Evolutionary conservation across 306 rosid genomes (phyloP).

Genomic region (Fragaria nilgerrensis): DNA sequence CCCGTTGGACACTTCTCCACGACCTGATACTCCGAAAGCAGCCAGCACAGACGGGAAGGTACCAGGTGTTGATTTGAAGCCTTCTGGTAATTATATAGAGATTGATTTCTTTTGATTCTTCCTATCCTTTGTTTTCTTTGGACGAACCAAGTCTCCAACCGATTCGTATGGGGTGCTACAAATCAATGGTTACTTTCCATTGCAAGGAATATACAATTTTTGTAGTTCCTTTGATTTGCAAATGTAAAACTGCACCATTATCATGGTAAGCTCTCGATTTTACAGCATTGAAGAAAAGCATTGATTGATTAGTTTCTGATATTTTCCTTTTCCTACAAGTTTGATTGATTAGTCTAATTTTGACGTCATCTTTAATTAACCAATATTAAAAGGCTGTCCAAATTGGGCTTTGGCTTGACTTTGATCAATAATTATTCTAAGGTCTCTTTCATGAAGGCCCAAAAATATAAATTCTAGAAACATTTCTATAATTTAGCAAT

Average conservation of each 20-base stretch:
- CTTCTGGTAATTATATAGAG: slow-evolving; percentile 92
- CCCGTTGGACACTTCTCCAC: slow-evolving; percentile 31
- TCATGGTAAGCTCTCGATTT: slow-evolving; percentile 24
- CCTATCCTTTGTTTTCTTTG: slow-evolving; percentile 18
- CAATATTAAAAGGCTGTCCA: neutral
- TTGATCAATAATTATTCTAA: neutral
- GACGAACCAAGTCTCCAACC: slow-evolving; percentile 33
- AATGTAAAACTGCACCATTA: slow-evolving; percentile 34
- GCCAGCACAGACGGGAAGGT: slow-evolving; percentile 38
- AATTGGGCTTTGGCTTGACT: slow-evolving; percentile 4
- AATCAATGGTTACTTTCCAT: slow-evolving; percentile 46
- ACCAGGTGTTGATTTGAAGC: slow-evolving; percentile 69
- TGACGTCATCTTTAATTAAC: neutral
- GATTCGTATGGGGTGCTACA: slow-evolving; percentile 35
- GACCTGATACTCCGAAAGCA: slow-evolving; percentile 27
- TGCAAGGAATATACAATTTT: slow-evolving; percentile 33
- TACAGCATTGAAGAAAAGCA: slow-evolving; percentile 30
- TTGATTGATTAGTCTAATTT: neutral
- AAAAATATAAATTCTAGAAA: neutral
- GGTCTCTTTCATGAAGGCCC: neutral
- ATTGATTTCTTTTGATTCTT: slow-evolving; percentile 82
- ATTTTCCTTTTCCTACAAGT: slow-evolving; percentile 13
- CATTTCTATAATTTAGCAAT: neutral
- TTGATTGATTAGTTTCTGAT: slow-evolving; percentile 35
- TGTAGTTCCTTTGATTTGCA: slow-evolving; percentile 31